Conservation (phyloP, 805 yeast species). For the Yueomyces sp. region DNA sequence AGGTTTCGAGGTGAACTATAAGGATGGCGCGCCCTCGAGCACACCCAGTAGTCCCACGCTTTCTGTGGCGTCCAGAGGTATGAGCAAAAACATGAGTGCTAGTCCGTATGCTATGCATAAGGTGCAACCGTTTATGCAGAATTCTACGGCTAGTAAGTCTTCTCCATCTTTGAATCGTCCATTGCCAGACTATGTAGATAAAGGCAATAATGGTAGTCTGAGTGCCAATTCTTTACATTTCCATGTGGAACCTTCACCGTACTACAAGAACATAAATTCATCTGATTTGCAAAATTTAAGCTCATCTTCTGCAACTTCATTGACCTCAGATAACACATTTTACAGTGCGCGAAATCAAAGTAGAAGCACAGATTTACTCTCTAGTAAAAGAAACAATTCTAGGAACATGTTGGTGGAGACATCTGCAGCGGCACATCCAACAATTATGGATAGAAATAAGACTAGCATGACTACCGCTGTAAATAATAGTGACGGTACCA, state of each 20-base stretch:
- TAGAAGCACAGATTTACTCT: not conserved
- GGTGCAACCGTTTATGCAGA: not conserved
- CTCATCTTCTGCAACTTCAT: not conserved
- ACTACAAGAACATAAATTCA: not conserved
- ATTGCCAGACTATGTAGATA: too few species aligned
- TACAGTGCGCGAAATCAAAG: not conserved
- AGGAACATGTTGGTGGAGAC: not conserved
- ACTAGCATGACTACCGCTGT: not conserved
- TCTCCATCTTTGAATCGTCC: not conserved
- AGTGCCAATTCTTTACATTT: too few species aligned
- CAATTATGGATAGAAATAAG: not conserved
- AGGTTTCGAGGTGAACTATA: conserved; percentile 43
- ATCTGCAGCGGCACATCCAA: not conserved
- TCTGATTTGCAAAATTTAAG: not conserved
- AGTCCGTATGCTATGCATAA: not conserved
- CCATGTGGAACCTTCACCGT: too few species aligned
- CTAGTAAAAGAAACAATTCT: not conserved
- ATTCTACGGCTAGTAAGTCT: not conserved
- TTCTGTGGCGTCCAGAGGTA: not conserved
- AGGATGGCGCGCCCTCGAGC: not conserved
- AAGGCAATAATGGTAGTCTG: too few species aligned
- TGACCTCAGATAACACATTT: not conserved
- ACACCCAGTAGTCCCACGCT: not conserved
- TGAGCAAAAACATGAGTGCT: not conserved
- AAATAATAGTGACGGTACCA: not conserved